Conservation (phyloP, 2,329 filamentous ascomycete species). For the Sphaerulina vaccinii region DNA sequence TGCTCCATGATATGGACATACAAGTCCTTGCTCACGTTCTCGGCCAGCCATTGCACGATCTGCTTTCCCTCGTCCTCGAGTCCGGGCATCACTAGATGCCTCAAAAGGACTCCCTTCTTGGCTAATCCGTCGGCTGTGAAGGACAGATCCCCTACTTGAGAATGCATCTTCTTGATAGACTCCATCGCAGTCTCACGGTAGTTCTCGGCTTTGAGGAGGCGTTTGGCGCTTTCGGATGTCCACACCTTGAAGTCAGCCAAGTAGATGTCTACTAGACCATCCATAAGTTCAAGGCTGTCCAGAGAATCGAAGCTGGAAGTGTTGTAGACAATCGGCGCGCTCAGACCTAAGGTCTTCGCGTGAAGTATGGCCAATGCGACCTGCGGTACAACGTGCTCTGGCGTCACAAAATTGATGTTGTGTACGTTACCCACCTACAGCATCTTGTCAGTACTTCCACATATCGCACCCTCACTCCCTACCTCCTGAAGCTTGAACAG, state of each 20-base stretch:
- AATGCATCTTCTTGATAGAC: slow-evolving; percentile 76
- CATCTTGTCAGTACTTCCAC: slow-evolving; percentile 48
- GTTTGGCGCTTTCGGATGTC: slow-evolving; percentile 63
- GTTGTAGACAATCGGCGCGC: slow-evolving; percentile 78
- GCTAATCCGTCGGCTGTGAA: slow-evolving; percentile 81
- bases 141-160: slow-evolving; percentile 77
- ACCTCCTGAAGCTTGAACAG: slow-evolving; percentile 78
- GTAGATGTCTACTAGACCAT: slow-evolving; percentile 81
- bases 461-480: background rate
- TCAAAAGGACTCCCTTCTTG: slow-evolving; percentile 70
- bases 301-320: slow-evolving; percentile 78
- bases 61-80: slow-evolving; percentile 69
- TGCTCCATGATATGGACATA: slow-evolving; percentile 91
- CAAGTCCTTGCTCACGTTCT: slow-evolving; percentile 69
- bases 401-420: slow-evolving; percentile 85
- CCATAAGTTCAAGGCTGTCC: slow-evolving; percentile 68
- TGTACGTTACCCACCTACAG: slow-evolving; percentile 78
- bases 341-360: slow-evolving; percentile 67
- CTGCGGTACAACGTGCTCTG: slow-evolving; percentile 83
- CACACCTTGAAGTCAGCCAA: slow-evolving; percentile 88
- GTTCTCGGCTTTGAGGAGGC: slow-evolving; percentile 74
- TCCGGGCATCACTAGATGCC: slow-evolving; percentile 84
- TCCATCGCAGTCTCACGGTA: slow-evolving; percentile 71
- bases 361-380: slow-evolving; percentile 74
- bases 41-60: slow-evolving; percentile 75